Percentiles rank a stretch among this genome's conserved stretches.
Conservation (phyloP, 768 basidiomycete species). For the Dendrothele bispora region DNA sequence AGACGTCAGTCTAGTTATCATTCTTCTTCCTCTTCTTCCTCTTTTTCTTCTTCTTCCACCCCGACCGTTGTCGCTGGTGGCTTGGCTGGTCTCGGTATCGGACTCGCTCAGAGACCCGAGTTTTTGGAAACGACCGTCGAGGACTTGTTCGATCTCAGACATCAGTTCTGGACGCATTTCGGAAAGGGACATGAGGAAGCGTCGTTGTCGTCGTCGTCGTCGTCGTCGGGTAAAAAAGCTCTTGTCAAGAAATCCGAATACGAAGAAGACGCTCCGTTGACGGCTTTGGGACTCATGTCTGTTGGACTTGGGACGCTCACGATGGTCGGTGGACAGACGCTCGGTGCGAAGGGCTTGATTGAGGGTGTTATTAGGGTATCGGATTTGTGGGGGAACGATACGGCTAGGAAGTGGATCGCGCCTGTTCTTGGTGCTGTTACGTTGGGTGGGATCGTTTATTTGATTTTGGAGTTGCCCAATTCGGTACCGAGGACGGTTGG, state of each 20-base stretch:
- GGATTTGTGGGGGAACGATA: slow-evolving; percentile 80
- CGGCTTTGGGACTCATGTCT: slow-evolving; percentile 70
- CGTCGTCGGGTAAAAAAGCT: too few species aligned
- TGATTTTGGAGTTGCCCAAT: slow-evolving; percentile 83
- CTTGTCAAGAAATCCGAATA: slow-evolving; percentile 37
- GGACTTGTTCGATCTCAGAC: slow-evolving; percentile 85
- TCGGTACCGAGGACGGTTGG: slow-evolving; percentile 91
- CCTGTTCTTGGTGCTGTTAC: slow-evolving; percentile 80
- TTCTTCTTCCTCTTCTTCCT: background rate
- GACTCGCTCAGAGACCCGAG: slow-evolving; percentile 74
- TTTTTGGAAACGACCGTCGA: slow-evolving; percentile 77
- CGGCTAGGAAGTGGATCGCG: slow-evolving; percentile 81
- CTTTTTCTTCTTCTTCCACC: slow-evolving; percentile 27
- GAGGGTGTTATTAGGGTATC: slow-evolving; percentile 75
- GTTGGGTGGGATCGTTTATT: slow-evolving; percentile 73
- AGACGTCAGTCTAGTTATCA: slow-evolving; percentile 13
- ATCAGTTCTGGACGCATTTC: slow-evolving; percentile 75
- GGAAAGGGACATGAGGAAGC: slow-evolving; percentile 40
- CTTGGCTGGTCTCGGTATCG: slow-evolving; percentile 76
- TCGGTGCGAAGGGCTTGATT: slow-evolving; percentile 74
- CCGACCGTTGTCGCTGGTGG: slow-evolving; percentile 74
- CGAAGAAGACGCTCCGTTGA: slow-evolving; percentile 43
- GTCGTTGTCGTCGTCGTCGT: too few species aligned
- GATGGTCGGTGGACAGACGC: slow-evolving; percentile 81
- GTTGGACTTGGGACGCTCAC: slow-evolving; percentile 85